Evolutionary conservation across 2,329 filamentous ascomycete species (phyloP), one percentile per base, ranked within the genome.

Genomic region (Monosporascus sp.): DNA sequence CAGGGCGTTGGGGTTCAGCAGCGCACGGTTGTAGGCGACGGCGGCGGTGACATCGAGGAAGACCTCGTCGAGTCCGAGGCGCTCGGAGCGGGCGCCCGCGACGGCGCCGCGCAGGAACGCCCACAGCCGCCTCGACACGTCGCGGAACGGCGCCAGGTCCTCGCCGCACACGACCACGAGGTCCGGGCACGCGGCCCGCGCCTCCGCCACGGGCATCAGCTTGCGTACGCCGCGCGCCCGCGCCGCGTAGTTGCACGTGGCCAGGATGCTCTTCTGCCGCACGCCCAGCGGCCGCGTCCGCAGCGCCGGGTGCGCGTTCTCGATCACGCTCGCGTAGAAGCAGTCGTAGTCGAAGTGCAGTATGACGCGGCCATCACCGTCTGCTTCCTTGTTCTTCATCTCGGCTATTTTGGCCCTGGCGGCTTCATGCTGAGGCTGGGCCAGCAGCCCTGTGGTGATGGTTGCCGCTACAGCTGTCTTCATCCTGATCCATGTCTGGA

Each of bases 211-310:
- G 58, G 91, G 81, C 78, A 95, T 91, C 55, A 97, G 78, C 74
- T 99, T 97, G 69, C 81, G 78, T 51, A 92, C 78, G 51, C 84
- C 84, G n/a, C 73, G 80, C 50, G 84, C 76, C 37, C 93, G 85
- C 22, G 93, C 93, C 67, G 89, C 89, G 70, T 97, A 97, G 72
- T 97, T 97, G 79, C 90, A 95, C 5, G 91, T 96, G 22, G 92
- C 90, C 41, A 94, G 79, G 52, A 97, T 96, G 68, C 91, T 89
- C 72, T 97, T 97, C 72, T 97, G 92, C 70, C 92, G 89, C 54
- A 96, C 85, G 37, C 91, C 92, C 37, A 97, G 75, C 7, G 91
- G 90, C 18, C 88, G 73, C 1, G 79, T 77, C 65, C 84, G 90
- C 53, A 97, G 76, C 2, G 79, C 75, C 0, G 91, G 90, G 59